Evolutionary conservation across 768 basidiomycete genomes (phyloP), one percentile per base, ranked within the genome.

Genomic region (Termitomyces sp.): DNA sequence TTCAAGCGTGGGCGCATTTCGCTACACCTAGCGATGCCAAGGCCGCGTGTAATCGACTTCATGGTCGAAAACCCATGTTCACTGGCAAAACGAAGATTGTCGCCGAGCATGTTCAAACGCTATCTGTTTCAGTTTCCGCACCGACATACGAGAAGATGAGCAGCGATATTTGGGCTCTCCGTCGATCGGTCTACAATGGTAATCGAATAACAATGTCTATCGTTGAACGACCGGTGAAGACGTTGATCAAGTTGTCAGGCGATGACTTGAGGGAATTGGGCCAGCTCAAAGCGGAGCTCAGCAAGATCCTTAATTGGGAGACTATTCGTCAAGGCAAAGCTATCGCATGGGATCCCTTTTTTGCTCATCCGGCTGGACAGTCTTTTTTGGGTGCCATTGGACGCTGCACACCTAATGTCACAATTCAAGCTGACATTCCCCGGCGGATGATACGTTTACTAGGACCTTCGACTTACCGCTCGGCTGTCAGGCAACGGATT

Each of bases 311-410:
- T 0, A 79, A 76, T 2, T 89, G 90, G 0, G 86, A 91, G 60
- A 70, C 78, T 2, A 67, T 89, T 34, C 75, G 70, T 28, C 63
- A 79, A 18, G 76, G 82, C 46, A 81, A 78, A 29, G 78, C 79
- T 41, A 70, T 76, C 1, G 71, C 81, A 8, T 92, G 89, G 89
- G 85, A 91, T 58, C 72, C 75, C 4, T 90, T 82, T 68, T 86
- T 92, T 59, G 65, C 65, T 22, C 60, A 73, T 4, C 57, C 62
- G 0, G 69, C 69, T 6, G 87, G 87, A 0, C 41, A 48, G 0
- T 22, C 15, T 0, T 90, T 79, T 65, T 53, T 92, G 48, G 62
- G 71, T 0, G 66, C 73, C 0, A 55, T 90, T 12, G 74, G 82
- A 55, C 59, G 56, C 1, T 57, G 61, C 10, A 64, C 78, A 47